Evolutionary conservation across 1,284 basidiomycete genomes (phyloP).

Genomic region (Ganoderma sinense): DNA sequence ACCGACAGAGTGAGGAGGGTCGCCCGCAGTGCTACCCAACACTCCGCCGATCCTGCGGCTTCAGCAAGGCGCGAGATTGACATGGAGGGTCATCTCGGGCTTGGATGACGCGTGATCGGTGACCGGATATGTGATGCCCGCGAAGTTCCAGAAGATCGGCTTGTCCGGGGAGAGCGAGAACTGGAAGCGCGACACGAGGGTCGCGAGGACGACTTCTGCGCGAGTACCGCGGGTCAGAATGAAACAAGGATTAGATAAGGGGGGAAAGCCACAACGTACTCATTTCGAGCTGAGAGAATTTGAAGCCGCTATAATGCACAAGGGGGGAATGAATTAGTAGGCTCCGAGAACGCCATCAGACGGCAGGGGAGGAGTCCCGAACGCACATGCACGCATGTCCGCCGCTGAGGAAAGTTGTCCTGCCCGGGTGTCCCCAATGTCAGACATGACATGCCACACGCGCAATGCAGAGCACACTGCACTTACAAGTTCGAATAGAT

Average conservation of each 20-base stretch:
- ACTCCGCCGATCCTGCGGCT: no score
- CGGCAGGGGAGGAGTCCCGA: no score
- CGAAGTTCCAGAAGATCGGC: slow-evolving; percentile 31
- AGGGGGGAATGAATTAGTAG: no score
- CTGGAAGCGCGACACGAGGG: slow-evolving; percentile 18
- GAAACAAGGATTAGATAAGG: no score
- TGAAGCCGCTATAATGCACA: slow-evolving; percentile 25
- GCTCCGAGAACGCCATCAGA: no score
- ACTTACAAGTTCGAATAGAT: slow-evolving; percentile 32
- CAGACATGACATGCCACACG: not conserved
- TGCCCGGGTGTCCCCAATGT: no score
- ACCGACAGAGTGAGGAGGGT: no score
- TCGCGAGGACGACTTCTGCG: slow-evolving; percentile 22
- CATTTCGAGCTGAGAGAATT: slow-evolving; percentile 25
- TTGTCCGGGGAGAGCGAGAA: slow-evolving; percentile 16
- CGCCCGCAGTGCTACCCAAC: no score
- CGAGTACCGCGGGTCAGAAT: no score
- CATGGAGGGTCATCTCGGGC: slow-evolving; percentile 25
- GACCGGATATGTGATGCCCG: slow-evolving; percentile 28
- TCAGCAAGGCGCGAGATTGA: slow-evolving; percentile 7
- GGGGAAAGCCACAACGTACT: slow-evolving; percentile 10
- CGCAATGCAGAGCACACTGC: no score
- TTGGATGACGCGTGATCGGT: slow-evolving; percentile 19
- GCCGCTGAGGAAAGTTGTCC: slow-evolving; percentile 45
- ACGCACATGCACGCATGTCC: slow-evolving; percentile 41